Evolutionary conservation across 1,139 yeast species (phyloP).

Genomic region (Taiozyma onychis): DNA sequence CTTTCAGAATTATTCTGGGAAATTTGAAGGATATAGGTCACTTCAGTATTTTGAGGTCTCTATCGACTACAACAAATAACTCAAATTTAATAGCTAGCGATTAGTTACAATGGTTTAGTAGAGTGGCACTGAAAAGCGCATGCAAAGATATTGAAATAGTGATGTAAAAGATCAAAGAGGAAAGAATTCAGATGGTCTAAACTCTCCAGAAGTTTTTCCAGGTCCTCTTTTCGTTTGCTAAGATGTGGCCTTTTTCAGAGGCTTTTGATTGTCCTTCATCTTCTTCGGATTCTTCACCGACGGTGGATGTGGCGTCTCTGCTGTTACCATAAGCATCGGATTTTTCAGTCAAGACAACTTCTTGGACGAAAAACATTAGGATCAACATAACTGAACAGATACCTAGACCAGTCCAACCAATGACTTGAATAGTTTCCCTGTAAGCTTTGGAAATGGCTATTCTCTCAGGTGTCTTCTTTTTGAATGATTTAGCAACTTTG

Average conservation of each 20-base stretch:
- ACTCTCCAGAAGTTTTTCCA: not conserved
- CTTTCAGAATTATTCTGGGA: no score
- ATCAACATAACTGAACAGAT: conserved; percentile 22
- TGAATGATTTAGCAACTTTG: conserved; percentile 17
- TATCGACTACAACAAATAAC: no score
- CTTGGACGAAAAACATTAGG: conserved; percentile 22
- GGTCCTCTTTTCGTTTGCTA: not conserved
- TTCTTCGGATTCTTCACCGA: not conserved
- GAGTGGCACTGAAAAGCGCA: not conserved
- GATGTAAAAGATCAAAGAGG: no score
- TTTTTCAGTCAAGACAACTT: conserved; percentile 16
- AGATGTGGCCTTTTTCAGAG: not conserved
- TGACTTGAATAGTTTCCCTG: conserved; percentile 24
- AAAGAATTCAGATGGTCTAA: no score
- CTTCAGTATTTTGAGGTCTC: no score
- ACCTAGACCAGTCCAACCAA: conserved; percentile 23
- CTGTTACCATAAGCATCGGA: conserved; percentile 14
- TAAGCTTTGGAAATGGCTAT: conserved; percentile 24
- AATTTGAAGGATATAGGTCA: no score
- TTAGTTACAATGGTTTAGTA: no score
- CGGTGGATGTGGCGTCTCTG: not conserved
- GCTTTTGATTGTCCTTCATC: not conserved
- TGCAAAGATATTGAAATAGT: not conserved
- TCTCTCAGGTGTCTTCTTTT: conserved; percentile 22
- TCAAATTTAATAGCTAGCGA: no score